A percentile compares a stretch with the other conserved stretches of the same genome.
Conservation (phyloP, 805 yeast genomes). For the Phaffomyces antillensis region DNA sequence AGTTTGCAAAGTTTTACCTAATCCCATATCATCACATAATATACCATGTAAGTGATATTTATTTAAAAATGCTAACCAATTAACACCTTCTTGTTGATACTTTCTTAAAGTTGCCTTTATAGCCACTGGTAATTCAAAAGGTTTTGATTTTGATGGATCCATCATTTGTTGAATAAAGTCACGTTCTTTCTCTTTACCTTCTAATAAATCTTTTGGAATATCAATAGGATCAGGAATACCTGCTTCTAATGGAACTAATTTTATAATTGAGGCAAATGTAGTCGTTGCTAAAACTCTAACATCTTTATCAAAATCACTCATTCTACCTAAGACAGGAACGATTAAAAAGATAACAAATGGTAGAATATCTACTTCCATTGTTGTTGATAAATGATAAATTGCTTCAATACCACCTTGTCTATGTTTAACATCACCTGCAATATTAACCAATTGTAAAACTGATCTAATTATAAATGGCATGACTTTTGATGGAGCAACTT, state of each 20-base stretch:
- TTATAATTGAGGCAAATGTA: slow-evolving; percentile 92
- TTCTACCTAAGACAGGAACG: slow-evolving; percentile 94
- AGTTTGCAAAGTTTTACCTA: slow-evolving; percentile 95
- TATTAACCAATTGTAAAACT: slow-evolving; percentile 72
- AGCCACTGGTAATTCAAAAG: slow-evolving; percentile 83
- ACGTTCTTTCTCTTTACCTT: slow-evolving; percentile 89
- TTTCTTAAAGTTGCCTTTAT: slow-evolving; percentile 89
- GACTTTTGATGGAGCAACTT: slow-evolving; percentile 57
- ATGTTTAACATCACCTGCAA: slow-evolving; percentile 59
- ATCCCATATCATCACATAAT: slow-evolving; percentile 98
- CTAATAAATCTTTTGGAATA: slow-evolving; percentile 75
- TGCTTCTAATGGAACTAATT: slow-evolving; percentile 92
- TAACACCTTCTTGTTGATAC: slow-evolving; percentile 97
- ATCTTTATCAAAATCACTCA: slow-evolving; percentile 91
- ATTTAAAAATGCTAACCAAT: slow-evolving; percentile 94
- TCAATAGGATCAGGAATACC: slow-evolving; percentile 95
- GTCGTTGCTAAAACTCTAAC: slow-evolving; percentile 90
- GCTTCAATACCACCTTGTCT: slow-evolving; percentile 95
- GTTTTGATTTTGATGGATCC: slow-evolving; percentile 87
- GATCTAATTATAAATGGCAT: slow-evolving; percentile 74
- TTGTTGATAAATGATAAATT: slow-evolving; percentile 71
- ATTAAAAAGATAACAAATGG: slow-evolving; percentile 94
- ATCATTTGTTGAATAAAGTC: slow-evolving; percentile 95
- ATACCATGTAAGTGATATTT: slow-evolving; percentile 95
- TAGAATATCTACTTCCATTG: slow-evolving; percentile 82